Conservation (phyloP, 495 filamentous ascomycete genomes). For the Talaromyces thailandensis region DNA sequence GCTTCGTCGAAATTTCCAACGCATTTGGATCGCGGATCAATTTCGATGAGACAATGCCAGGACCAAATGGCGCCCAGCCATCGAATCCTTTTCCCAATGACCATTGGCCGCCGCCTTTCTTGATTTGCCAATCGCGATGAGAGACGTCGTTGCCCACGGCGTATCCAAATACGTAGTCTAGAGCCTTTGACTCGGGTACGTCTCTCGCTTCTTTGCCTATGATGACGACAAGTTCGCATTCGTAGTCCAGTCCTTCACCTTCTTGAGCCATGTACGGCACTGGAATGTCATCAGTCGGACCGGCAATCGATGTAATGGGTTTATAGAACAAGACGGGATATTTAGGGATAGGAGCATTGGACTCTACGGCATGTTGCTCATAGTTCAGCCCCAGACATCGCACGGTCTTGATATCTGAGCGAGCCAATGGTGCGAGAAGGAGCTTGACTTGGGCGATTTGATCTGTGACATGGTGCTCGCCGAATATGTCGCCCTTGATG, state of each 20-base stretch:
- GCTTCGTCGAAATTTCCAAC: constrained; percentile 53
- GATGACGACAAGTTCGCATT: constrained; percentile 72
- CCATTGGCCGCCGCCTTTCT: constrained; percentile 76
- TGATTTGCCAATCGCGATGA: constrained; percentile 77
- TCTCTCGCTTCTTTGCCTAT: constrained; percentile 66
- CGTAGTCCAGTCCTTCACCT: constrained; percentile 64
- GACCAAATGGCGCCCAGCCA: constrained; percentile 81
- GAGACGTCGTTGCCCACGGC: constrained; percentile 76
- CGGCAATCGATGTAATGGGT: constrained; percentile 60
- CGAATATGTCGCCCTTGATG: constrained; percentile 68
- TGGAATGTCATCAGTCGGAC: constrained; percentile 62
- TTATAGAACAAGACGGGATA: constrained; percentile 82
- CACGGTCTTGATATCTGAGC: constrained; percentile 61
- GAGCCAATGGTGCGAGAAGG: constrained; percentile 60
- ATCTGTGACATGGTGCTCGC: constrained; percentile 60
- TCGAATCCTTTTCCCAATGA: constrained; percentile 76
- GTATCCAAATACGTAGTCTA: constrained; percentile 74
- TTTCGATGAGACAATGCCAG: constrained; percentile 62
- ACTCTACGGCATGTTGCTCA: constrained; percentile 69
- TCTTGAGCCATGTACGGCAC: constrained; percentile 50
- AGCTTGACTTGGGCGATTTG: constrained; percentile 54
- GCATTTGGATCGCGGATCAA: constrained; percentile 63
- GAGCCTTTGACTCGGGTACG: constrained; percentile 55
- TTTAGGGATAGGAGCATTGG: constrained; percentile 63
- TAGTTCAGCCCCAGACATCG: constrained; percentile 80